Evolutionary conservation across 73 alveolate species (phyloP), one percentile per base, ranked within the genome.

Genomic region (Durusdinium trenchii): DNA sequence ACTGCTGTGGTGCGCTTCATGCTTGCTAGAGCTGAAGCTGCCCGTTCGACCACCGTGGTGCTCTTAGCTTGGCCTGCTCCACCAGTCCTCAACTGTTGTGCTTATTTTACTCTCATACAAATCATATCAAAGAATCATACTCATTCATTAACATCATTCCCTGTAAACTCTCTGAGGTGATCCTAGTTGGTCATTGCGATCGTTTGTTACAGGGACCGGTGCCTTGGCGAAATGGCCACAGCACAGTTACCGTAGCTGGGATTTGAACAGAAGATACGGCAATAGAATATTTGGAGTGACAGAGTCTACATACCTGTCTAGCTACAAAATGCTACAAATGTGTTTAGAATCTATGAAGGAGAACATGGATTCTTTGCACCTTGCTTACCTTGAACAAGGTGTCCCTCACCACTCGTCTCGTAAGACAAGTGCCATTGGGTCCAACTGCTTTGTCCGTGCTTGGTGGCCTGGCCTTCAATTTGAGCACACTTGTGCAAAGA

Each of bases 1-100:
- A 91, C 97, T 5, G 97, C 97, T 5, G 97, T 69, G 52, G 97
- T 91, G 57, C 97, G 97, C 40, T 91, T 91, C 75, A 52, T 52
- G 50, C 97, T 76, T 30, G 97, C 75, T 2, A 86, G 97, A 3
- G 97, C 97, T 2, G 97, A 91, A 47, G 89, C 75, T 10, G 97
- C 97, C 54, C 89, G 81, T 42, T 40, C 75, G 36, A n/a, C 93
- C 75, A 83, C 93, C 30, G 91, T 47, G 69, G 45, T 26, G 10
- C 43, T 9, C 87, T 76, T 43, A 76, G 87, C 42, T 23, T 60
- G 73, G n/a, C 30, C 73, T 23, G 30, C 18, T 23, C 73, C 30
- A 57, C 69, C 23, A 23, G 69, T 57, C 30, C n/a, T 32, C 30
- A 60, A 60, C 43, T 26, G 62, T 40, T 43, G 84, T 36, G 85